phyloP scores from a whole-genome alignment of 495 filamentous ascomycete genomes.

The Aspergillus kassunensis region DNA sequence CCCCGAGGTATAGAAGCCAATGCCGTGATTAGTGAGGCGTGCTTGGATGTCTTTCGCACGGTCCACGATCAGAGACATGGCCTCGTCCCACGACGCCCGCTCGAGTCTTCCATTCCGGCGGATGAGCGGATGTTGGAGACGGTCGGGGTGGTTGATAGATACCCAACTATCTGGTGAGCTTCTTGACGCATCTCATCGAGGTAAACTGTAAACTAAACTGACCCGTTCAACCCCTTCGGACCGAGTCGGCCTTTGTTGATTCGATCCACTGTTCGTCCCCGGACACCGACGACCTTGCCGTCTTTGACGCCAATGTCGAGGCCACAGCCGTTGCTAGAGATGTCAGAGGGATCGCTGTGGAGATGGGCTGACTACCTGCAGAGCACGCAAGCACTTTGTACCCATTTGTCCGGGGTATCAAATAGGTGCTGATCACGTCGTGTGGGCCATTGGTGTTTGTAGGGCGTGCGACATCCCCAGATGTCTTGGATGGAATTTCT shows the following conservation, averaged over 20 bases:
- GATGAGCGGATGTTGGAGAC: constrained; percentile 4
- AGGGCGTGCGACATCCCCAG: constrained; percentile 6
- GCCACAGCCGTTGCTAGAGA: constrained; percentile 1
- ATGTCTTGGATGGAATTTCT: constrained; percentile 8
- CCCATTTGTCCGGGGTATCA: constrained; percentile 9
- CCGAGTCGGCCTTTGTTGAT: constrained; percentile 5
- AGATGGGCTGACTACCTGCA: neutral
- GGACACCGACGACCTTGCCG: constrained; percentile 2
- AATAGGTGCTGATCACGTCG: constrained; percentile 4
- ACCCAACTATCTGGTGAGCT: no score
- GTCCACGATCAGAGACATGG: constrained; percentile 7
- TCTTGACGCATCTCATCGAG: no score
- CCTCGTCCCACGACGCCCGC: constrained; percentile 6
- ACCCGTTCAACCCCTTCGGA: constrained; percentile 5
- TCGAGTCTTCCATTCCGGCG: constrained; percentile 1
- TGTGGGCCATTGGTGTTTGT: constrained; percentile 9
- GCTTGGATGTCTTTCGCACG: constrained; percentile 4
- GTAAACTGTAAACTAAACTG: no score
- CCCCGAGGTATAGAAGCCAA: constrained; percentile 8
- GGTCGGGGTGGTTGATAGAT: constrained; percentile 2
- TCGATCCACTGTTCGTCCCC: neutral
- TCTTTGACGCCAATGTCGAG: constrained; percentile 7
- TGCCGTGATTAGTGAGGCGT: neutral
- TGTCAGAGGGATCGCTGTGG: neutral
- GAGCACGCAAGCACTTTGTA: constrained; percentile 7